Evolutionary conservation across 2,329 filamentous ascomycete species (phyloP).

Genomic region (Aspergillus pseudoviridinutans): DNA sequence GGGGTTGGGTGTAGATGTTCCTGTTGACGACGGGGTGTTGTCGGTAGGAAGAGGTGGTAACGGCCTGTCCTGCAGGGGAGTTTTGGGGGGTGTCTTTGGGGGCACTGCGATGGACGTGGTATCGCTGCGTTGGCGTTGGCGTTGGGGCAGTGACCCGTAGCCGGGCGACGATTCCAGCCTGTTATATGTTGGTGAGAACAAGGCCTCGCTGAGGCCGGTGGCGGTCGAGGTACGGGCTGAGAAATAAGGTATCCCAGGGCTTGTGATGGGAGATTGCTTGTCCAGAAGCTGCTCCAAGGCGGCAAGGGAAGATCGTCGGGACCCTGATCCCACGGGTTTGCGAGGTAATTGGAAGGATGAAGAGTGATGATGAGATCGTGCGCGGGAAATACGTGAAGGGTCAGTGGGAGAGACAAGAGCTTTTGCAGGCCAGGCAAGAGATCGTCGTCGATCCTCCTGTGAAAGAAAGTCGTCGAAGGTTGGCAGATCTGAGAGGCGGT

Average conservation of each 20-base stretch:
- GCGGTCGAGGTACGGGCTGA: constrained; percentile 16
- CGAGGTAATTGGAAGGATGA: constrained; percentile 30
- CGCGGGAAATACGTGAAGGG: constrained; percentile 14
- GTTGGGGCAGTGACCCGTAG: neutral
- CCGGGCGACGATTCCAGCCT: constrained; percentile 12
- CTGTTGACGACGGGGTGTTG: constrained; percentile 6
- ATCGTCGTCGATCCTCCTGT: constrained; percentile 22
- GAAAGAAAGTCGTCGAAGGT: constrained; percentile 40
- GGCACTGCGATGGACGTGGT: neutral
- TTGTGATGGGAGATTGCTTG: constrained; percentile 11
- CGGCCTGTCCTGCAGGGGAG: constrained; percentile 20
- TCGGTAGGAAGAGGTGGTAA: constrained; percentile 18
- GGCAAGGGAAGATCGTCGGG: constrained; percentile 24
- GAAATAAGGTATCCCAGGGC: constrained; percentile 30
- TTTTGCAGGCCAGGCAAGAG: constrained; percentile 28
- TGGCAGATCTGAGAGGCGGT: constrained; percentile 43
- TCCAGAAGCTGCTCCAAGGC: constrained; percentile 22
- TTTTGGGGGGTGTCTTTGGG: constrained; percentile 19
- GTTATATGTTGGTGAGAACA: constrained; percentile 7
- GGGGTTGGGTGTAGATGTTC: constrained; percentile 1
- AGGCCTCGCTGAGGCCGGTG: constrained; percentile 12
- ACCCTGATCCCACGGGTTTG: constrained; percentile 35
- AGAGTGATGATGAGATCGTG: constrained; percentile 15
- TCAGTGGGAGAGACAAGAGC: constrained; percentile 24
- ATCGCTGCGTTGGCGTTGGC: neutral